A percentile compares a stretch with the other conserved stretches of the same genome.
Conservation (phyloP, 1,139 yeast species). For the Blastobotrys malaysiensis region DNA sequence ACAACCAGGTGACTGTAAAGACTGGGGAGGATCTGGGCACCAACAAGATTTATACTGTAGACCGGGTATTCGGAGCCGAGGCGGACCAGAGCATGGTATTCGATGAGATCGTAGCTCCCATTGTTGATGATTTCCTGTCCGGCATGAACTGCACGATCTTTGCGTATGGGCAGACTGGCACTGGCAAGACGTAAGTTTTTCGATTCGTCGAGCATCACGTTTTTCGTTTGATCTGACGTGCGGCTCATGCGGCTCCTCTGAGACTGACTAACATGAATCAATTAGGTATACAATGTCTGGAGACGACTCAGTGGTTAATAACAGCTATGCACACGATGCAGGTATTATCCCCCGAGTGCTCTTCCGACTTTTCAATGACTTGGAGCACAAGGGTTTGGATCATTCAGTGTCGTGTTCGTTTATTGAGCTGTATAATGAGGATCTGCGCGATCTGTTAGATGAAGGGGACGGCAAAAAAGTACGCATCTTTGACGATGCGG, state of each 20-base stretch:
- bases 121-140: conserved; percentile 51
- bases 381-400: conserved; percentile 39
- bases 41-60: conserved; percentile 54
- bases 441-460: conserved; percentile 53
- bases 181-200: conserved; percentile 58
- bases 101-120: conserved; percentile 54
- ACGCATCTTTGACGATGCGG: conserved; percentile 39
- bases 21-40: conserved; percentile 19
- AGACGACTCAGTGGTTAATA: conserved; percentile 35
- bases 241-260: neutral
- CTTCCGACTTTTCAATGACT: conserved; percentile 28
- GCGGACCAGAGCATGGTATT: conserved; percentile 61
- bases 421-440: conserved; percentile 72
- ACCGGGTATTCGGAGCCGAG: conserved; percentile 68
- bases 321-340: conserved; percentile 35
- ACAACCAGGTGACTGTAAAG: conserved; percentile 20
- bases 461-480: conserved; percentile 34
- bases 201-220: neutral
- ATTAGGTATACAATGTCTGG: conserved; percentile 71
- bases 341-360: conserved; percentile 70
- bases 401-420: conserved; percentile 64
- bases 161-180: conserved; percentile 89
- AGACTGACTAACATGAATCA: neutral
- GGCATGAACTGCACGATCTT: conserved; percentile 64
- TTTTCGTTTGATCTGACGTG: neutral